phyloP scores from a whole-genome alignment of 352 stramenopile genomes.

The Globisporangium megalacanthum region DNA sequence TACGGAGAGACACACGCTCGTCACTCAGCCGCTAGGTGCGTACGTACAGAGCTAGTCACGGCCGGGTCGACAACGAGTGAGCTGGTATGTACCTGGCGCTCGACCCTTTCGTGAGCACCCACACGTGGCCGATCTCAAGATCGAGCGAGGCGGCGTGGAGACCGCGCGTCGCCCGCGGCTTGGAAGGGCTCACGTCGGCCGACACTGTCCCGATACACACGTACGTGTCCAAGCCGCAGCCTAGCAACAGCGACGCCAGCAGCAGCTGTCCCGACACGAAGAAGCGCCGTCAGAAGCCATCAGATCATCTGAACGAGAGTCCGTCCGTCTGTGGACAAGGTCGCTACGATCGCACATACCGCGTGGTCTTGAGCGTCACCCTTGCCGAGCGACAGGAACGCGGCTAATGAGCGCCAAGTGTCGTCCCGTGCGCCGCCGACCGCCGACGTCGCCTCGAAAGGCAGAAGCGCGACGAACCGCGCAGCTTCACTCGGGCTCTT shows the following conservation, averaged over 20 bases:
- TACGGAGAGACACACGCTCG: not conserved
- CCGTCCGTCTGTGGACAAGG: not conserved
- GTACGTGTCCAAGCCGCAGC: slow-evolving; percentile 86
- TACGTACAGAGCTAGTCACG: not conserved
- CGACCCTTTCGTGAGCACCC: slow-evolving; percentile 58
- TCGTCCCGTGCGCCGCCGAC: slow-evolving; percentile 61
- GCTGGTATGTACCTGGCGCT: slow-evolving; percentile 7
- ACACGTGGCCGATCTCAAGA: slow-evolving; percentile 60
- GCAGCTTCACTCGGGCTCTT: slow-evolving; percentile 76
- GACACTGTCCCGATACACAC: slow-evolving; percentile 82
- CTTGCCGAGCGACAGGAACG: slow-evolving; percentile 64
- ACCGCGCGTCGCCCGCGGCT: slow-evolving; percentile 8
- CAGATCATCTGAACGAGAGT: too few species aligned
- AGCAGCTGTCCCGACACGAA: slow-evolving; percentile 40
- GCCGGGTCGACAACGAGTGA: too few species aligned
- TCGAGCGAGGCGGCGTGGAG: slow-evolving; percentile 1
- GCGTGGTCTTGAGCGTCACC: slow-evolving; percentile 84
- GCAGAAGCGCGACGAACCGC: slow-evolving; percentile 78
- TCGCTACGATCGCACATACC: slow-evolving; percentile 15
- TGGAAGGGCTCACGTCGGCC: slow-evolving; percentile 18
- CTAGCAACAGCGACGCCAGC: slow-evolving; percentile 81
- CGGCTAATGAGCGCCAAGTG: slow-evolving; percentile 68
- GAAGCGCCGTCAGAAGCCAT: slow-evolving; percentile 1
- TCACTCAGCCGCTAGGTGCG: not conserved
- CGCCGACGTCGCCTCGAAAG: slow-evolving; percentile 44